Evolutionary conservation across 2,329 filamentous ascomycete species (phyloP).

Genomic region (Colletotrichum kahawae): DNA sequence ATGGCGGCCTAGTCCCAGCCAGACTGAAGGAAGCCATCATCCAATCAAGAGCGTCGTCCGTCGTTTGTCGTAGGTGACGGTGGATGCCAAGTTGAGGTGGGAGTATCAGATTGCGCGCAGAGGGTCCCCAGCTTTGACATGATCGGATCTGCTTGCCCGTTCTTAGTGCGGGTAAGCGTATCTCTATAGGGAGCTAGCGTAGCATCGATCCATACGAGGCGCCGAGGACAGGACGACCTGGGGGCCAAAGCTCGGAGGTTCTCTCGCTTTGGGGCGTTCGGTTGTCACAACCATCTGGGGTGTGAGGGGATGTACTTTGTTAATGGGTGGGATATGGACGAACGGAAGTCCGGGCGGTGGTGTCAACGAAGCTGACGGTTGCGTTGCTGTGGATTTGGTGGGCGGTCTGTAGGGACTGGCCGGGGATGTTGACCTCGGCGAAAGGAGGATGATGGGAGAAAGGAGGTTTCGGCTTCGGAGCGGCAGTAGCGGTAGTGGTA

Average conservation of each 20-base stretch:
- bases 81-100: conserved; percentile 7
- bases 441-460: background rate
- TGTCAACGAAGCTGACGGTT: background rate
- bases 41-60: background rate
- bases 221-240: conserved; percentile 18
- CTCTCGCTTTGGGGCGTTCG: background rate
- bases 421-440: background rate
- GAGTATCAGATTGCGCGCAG: conserved; percentile 6
- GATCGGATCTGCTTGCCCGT: conserved; percentile 18
- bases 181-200: conserved; percentile 9
- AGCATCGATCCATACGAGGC: conserved; percentile 8
- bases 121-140: conserved; percentile 17
- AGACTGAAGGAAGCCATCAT: background rate
- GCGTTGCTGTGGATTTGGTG: background rate
- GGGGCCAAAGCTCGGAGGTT: conserved; percentile 14
- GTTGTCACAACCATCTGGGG: background rate
- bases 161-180: conserved; percentile 2
- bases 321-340: background rate
- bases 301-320: background rate
- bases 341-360: conserved; percentile 12
- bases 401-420: background rate
- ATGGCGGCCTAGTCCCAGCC: background rate
- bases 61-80: background rate
- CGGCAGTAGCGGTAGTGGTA: background rate
- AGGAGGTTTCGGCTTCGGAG: background rate